Percentiles rank a stretch among this genome's conserved stretches.
Evolutionary conservation across 2,329 filamentous ascomycete genomes (phyloP).

Genomic region (Talaromyces sp.): DNA sequence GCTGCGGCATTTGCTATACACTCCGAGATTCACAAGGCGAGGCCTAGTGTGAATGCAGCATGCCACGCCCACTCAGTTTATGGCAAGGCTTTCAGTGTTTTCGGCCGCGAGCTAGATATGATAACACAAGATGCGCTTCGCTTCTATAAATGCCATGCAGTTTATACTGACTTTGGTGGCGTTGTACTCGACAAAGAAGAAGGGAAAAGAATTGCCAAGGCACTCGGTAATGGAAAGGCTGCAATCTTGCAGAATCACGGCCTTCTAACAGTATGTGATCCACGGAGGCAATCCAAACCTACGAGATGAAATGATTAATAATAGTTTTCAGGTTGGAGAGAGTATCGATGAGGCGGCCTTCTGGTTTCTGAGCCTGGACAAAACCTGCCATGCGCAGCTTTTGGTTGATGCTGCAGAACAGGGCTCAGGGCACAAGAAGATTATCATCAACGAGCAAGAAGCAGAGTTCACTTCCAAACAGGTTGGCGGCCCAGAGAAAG

Average conservation of each 20-base stretch:
- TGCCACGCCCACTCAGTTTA: constrained; percentile 52
- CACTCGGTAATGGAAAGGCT: constrained; percentile 61
- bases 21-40: constrained; percentile 52
- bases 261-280: constrained; percentile 64
- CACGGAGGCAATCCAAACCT: too few species aligned
- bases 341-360: constrained; percentile 74
- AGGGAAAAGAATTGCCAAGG: constrained; percentile 62
- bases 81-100: constrained; percentile 48
- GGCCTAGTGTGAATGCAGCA: constrained; percentile 56
- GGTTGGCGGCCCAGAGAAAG: constrained; percentile 10
- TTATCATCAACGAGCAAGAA: constrained; percentile 1
- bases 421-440: constrained; percentile 1
- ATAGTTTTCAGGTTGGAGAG: constrained; percentile 41
- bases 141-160: constrained; percentile 23
- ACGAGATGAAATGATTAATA: too few species aligned
- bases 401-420: constrained; percentile 52
- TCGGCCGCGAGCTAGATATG: constrained; percentile 45
- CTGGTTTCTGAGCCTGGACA: constrained; percentile 63
- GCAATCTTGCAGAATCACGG: constrained; percentile 70
- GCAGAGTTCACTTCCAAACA: constrained; percentile 1
- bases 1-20: constrained; percentile 54
- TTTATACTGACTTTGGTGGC: constrained; percentile 56
- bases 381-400: constrained; percentile 67
- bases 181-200: constrained; percentile 64
- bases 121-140: constrained; percentile 6